Base-by-base conservation (phyloP, 2,329 filamentous ascomycete genomes). In the Neoascochyta sp. region DNA sequence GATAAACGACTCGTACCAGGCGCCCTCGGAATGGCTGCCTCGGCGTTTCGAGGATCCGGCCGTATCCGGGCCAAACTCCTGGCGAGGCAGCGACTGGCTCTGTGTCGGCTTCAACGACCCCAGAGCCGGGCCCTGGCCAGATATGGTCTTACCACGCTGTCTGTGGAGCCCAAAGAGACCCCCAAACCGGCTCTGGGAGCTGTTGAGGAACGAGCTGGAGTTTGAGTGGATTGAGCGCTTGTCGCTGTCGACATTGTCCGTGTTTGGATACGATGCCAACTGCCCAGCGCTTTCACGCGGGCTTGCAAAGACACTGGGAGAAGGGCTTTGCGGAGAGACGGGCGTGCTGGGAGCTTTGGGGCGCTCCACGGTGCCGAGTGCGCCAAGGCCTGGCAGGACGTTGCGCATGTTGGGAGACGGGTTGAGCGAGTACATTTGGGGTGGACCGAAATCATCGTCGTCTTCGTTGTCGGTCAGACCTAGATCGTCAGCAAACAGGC, bases 51-150 rank as follows among this genome's bases (percentile, higher is more conserved):
- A 67, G 14, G 64, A 61, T 7, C 67, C 69, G 23, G 67, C 66
- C 4, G 70, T 63, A 43, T 77, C 74, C 22, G 70, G 54, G 5
- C 43, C 60, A 26, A 58, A 58, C 16, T 71, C 70, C 22, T 78
- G 71, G 19, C 76, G 67, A 5, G 86, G 86, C 44, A 92, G 78
- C 0, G 86, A 90, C 52, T 86, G 83, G 49, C 83, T 88, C 54
- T 90, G 83, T 0, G 76, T 74, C 16, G 76, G 65, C 52, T 85
- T 86, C 9, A 89, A 66, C 12, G 75, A 79, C 1, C 86, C 86
- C 6, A 88, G 62, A 1, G 75, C 69, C 5, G 80, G 81, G 0
- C 81, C 80, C 16, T 78, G 73, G 16, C 76, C 74, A 7, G 76
- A 73, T 5, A 72, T 53, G 1, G 71, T 71, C 60, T 86, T 87